Evolutionary conservation across 2,329 filamentous ascomycete species (phyloP), one percentile per base, ranked within the genome.

Genomic region (Microthyrium microscopicum): DNA sequence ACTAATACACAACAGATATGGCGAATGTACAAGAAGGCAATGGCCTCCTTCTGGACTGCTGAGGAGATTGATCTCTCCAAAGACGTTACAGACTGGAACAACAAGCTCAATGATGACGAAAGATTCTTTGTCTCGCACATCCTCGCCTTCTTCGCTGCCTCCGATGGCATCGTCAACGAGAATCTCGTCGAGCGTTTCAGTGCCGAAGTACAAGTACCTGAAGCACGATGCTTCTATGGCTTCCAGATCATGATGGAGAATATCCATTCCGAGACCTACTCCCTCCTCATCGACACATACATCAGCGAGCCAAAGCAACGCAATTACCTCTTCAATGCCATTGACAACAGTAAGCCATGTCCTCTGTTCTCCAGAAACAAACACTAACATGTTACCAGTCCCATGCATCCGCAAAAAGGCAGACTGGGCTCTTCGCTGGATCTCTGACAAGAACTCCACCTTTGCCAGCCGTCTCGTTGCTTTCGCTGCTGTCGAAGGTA

Each of bases 201-300:
- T 51, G 77, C 73, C 44, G 89, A 98, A 62, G 87, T 98, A 20
- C 89, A 98, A 64, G 76, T 95, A 38, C 87, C 89, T 8, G 89
- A 98, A 64, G 89, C 89, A 43, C 84, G 89, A 51, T 98, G 89
- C 75, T 98, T 98, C 71, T 98, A 98, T 60, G 89, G 89, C 43
- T 98, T 98, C 73, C 89, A 98, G 67, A 95, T 95, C 66, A 98
- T 98, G 89, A 95, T 98, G 82, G 89, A 98, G 70, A 98, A 98
- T 66, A 93, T 98, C 51, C 89, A 98, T 71, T 94, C 89, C 12
- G 89, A 98, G 67, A 98, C 89, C 35, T 98, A 98, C 72, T 95
- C 87, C 15, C 77, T 98, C 22, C 76, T 98, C 54, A 98, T 98
- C 56, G 89, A 98, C 58, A 94, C 87, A 41, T 98, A 98, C 61